phyloP scores from a whole-genome alignment of 257 asterid genomes.

The Marsdenia floribunda region DNA sequence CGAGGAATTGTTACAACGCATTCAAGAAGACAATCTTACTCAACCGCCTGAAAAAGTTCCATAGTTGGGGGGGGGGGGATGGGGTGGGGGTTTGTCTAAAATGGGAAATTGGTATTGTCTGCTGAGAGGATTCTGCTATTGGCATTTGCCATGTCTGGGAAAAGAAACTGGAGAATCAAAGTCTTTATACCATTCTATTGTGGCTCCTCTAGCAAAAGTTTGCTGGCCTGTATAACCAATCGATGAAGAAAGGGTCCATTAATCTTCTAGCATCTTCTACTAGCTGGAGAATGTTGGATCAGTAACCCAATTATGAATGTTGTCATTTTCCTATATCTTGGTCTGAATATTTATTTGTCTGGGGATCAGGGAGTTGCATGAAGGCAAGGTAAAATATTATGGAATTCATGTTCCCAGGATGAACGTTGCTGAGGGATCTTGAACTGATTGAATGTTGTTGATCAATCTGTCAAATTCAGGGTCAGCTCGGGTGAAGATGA shows the following conservation, averaged over 20 bases:
- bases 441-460: neutral
- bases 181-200: neutral
- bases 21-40: conserved; percentile 64
- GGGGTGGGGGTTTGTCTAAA: no score
- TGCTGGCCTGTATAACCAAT: neutral
- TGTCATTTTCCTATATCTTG: neutral
- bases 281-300: neutral
- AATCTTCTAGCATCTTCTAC: neutral
- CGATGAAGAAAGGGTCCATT: neutral
- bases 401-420: neutral
- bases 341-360: no score
- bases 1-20: conserved; percentile 72
- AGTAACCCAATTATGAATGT: no score
- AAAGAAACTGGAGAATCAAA: neutral
- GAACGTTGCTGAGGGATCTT: neutral
- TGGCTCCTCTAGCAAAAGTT: neutral
- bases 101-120: neutral
- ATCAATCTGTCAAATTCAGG: neutral
- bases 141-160: neutral
- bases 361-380: neutral
- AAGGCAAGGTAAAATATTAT: neutral
- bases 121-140: neutral
- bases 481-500: neutral
- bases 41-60: conserved; percentile 35
- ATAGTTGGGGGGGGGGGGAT: conserved; percentile 21